Conservation (phyloP, 345 rosid species). For the Viola odorata region DNA sequence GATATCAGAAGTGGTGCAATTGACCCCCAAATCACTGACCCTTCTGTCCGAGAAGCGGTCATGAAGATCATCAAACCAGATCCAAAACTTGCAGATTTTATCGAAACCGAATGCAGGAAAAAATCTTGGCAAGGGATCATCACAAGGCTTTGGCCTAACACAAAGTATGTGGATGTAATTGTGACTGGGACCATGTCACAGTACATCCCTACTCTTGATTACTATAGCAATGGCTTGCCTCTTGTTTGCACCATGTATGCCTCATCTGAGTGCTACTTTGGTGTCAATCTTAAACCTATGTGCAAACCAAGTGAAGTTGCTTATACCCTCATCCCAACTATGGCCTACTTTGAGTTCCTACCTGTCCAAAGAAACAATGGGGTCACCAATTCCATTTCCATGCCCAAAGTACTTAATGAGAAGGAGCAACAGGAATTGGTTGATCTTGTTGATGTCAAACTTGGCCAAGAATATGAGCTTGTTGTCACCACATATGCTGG, state of each 20-base stretch:
- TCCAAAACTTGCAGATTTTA: slow-evolving; percentile 37
- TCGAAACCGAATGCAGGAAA: slow-evolving; percentile 34
- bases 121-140: slow-evolving; percentile 50
- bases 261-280: slow-evolving; percentile 94
- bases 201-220: slow-evolving; percentile 89
- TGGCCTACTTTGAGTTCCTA: slow-evolving; percentile 95
- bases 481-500: slow-evolving; percentile 99
- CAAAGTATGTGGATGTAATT: slow-evolving; percentile 73
- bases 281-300: slow-evolving; percentile 76
- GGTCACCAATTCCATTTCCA: slow-evolving; percentile 47
- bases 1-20: slow-evolving; percentile 39
- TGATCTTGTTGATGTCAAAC: slow-evolving; percentile 91
- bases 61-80: slow-evolving; percentile 35
- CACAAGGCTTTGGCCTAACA: slow-evolving; percentile 49
- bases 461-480: slow-evolving; percentile 91
- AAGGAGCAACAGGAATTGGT: slow-evolving; percentile 76
- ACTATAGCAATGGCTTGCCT: slow-evolving; percentile 78
- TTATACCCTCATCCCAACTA: slow-evolving; percentile 79
- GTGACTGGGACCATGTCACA: slow-evolving; percentile 99
- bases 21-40: slow-evolving; percentile 37
- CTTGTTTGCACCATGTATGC: slow-evolving; percentile 97
- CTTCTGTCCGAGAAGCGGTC: slow-evolving; percentile 36
- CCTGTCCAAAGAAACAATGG: slow-evolving; percentile 72
- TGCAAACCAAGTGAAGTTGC: slow-evolving; percentile 86
- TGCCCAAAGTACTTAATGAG: slow-evolving; percentile 66